Conservation (phyloP, 257 asterid genomes). For the Rauvolfia tetraphylla region DNA sequence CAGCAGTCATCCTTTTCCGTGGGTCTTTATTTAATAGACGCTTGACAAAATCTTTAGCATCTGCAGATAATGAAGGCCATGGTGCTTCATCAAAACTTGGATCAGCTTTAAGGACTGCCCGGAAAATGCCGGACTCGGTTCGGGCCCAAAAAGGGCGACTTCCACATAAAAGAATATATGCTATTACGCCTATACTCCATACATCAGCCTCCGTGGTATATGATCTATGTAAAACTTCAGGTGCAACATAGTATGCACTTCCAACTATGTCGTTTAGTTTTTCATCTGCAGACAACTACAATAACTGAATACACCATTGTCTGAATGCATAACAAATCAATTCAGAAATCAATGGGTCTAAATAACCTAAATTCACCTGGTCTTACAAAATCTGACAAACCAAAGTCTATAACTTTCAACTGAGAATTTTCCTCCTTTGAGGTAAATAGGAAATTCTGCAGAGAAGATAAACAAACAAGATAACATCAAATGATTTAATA, state of each 20-base stretch:
- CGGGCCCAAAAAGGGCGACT: constrained; percentile 74
- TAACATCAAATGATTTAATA: not conserved
- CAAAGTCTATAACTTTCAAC: constrained; percentile 66
- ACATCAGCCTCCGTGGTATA: constrained; percentile 50
- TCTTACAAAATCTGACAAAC: constrained; percentile 58
- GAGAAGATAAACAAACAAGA: constrained; percentile 14
- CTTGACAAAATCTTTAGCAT: constrained; percentile 56
- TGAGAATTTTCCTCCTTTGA: constrained; percentile 49
- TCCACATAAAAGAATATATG: constrained; percentile 65
- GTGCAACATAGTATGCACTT: constrained; percentile 54
- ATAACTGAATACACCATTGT: constrained; percentile 11
- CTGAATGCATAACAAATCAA: constrained; percentile 1
- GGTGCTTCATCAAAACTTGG: constrained; percentile 58
- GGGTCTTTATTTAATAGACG: constrained; percentile 56
- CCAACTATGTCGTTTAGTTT: constrained; percentile 68
- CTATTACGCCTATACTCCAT: constrained; percentile 48
- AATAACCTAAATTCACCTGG: constrained; percentile 40
- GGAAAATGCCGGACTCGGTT: constrained; percentile 65
- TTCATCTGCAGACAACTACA: constrained; percentile 47
- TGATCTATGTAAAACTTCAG: constrained; percentile 49
- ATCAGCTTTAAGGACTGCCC: constrained; percentile 51
- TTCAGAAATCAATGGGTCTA: not conserved
- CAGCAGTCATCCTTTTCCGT: constrained; percentile 57
- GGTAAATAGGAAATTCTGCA: constrained; percentile 58
- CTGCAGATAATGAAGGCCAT: constrained; percentile 52